Conservation (phyloP, 108 stramenopile genomes). For the Aurantiochytrium sp. region DNA sequence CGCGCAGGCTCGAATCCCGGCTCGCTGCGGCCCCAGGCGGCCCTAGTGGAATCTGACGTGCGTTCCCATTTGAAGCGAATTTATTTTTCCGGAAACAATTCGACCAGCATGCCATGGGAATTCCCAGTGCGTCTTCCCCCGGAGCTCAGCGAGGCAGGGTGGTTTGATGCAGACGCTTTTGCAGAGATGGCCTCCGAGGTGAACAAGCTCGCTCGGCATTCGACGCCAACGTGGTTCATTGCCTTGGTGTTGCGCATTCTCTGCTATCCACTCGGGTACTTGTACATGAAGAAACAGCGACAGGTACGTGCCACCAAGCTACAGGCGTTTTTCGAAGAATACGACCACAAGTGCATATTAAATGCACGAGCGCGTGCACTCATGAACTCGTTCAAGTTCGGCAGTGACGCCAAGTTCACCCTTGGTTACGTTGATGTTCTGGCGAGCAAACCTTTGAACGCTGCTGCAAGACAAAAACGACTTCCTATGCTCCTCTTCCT, state of each 20-base stretch:
- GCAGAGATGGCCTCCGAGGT: neutral
- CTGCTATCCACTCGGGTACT: neutral
- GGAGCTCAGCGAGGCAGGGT: neutral
- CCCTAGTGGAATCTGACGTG: neutral
- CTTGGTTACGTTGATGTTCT: neutral
- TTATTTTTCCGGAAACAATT: neutral
- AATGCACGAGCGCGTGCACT: neutral
- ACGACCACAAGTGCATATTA: neutral
- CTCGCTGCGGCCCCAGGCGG: neutral
- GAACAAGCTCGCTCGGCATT: neutral
- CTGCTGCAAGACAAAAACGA: neutral
- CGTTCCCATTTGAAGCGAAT: neutral
- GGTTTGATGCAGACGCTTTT: neutral
- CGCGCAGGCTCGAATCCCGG: neutral
- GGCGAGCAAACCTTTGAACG: neutral
- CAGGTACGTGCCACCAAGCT: neutral
- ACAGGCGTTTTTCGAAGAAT: neutral
- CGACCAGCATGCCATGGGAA: neutral
- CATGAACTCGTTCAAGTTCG: constrained; percentile 14
- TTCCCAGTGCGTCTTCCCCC: neutral
- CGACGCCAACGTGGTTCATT: neutral
- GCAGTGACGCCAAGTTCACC: neutral
- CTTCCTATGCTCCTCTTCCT: neutral
- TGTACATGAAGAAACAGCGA: constrained; percentile 1
- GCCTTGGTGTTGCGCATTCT: neutral